These are phyloP conservation scores for Pseudogymnoascus sp. DNA, from an alignment of 2,329 filamentous ascomycete species.

Conservation along the genomic window DNA sequence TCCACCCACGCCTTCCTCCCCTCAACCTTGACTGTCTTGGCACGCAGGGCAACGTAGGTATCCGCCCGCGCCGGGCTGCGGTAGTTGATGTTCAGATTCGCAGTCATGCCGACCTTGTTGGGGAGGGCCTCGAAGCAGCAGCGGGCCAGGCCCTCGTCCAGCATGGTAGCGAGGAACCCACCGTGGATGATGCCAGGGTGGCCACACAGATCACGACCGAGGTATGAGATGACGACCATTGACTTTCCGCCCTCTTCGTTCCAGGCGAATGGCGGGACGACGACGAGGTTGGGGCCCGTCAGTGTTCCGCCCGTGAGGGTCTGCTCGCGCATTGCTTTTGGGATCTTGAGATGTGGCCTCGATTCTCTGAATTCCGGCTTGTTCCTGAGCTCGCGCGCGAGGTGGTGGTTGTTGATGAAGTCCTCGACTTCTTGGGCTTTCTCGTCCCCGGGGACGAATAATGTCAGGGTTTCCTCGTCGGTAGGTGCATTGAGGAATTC, in stretches of 20 bases:
- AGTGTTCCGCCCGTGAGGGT: slow-evolving; percentile 80
- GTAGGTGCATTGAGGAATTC: slow-evolving; percentile 48
- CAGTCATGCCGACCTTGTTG: slow-evolving; percentile 79
- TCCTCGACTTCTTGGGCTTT: slow-evolving; percentile 55
- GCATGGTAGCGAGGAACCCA: slow-evolving; percentile 80
- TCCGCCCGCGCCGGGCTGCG: slow-evolving; percentile 69
- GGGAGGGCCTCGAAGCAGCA: slow-evolving; percentile 86
- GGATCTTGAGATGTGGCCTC: slow-evolving; percentile 82
- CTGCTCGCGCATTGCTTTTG: slow-evolving; percentile 57
- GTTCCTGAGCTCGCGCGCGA: slow-evolving; percentile 61
- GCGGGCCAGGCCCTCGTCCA: slow-evolving; percentile 82
- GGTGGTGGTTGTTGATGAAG: slow-evolving; percentile 66
- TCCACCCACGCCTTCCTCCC: slow-evolving; percentile 93
- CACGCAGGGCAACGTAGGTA: slow-evolving; percentile 69
- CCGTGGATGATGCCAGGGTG: slow-evolving; percentile 89
- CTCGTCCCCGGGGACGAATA: slow-evolving; percentile 54
- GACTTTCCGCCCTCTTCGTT: slow-evolving; percentile 61
- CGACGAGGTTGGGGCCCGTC: slow-evolving; percentile 65
- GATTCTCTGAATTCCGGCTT: slow-evolving; percentile 65
- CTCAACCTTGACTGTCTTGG: slow-evolving; percentile 76
- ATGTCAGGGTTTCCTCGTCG: slow-evolving; percentile 65
- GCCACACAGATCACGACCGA: slow-evolving; percentile 75
- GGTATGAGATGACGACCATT: slow-evolving; percentile 65
- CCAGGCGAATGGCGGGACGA: slow-evolving; percentile 76
- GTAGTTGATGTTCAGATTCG: slow-evolving; percentile 78